phyloP scores from a whole-genome alignment of 139 green algal genomes.

The Chlorella vulgaris region DNA sequence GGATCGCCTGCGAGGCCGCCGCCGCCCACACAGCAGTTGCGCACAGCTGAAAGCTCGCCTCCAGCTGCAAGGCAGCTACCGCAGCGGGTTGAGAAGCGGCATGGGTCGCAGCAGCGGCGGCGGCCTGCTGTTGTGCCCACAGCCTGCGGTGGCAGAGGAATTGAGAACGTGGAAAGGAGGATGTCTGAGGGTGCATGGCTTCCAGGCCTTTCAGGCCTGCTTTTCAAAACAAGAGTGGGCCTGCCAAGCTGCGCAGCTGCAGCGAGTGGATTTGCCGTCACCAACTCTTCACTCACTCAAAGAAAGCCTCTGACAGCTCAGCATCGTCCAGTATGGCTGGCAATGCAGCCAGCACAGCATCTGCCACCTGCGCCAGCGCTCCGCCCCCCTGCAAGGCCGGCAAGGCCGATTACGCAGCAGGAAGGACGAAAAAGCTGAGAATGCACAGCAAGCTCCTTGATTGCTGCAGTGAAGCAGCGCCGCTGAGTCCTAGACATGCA shows the following conservation, averaged over 20 bases:
- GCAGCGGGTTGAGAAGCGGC: background rate
- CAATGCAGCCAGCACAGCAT: constrained; percentile 9
- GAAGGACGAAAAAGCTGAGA: too few relatives aligned
- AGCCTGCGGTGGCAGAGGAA: background rate
- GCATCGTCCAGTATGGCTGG: constrained; percentile 12
- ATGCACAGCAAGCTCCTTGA: too few relatives aligned
- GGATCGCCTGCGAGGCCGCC: constrained; percentile 13
- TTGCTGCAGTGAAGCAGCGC: too few relatives aligned
- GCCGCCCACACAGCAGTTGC: background rate
- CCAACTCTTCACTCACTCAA: background rate
- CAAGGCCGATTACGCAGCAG: too few relatives aligned
- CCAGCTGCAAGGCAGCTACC: background rate
- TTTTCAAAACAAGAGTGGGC: too few relatives aligned
- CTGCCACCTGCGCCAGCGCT: background rate
- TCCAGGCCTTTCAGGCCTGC: too few relatives aligned
- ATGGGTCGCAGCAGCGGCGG: background rate
- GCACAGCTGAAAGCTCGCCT: background rate
- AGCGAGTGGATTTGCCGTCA: too few relatives aligned
- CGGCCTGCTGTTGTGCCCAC: background rate
- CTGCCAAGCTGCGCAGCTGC: too few relatives aligned
- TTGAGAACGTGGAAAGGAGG: background rate
- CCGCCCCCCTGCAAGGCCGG: background rate
- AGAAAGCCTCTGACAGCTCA: constrained; percentile 22
- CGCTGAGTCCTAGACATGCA: too few relatives aligned
- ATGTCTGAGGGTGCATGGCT: too few relatives aligned